These are phyloP conservation scores for Lipomyces yarrowii DNA, from an alignment of 1,139 yeast species.

Conservation along the genomic window DNA sequence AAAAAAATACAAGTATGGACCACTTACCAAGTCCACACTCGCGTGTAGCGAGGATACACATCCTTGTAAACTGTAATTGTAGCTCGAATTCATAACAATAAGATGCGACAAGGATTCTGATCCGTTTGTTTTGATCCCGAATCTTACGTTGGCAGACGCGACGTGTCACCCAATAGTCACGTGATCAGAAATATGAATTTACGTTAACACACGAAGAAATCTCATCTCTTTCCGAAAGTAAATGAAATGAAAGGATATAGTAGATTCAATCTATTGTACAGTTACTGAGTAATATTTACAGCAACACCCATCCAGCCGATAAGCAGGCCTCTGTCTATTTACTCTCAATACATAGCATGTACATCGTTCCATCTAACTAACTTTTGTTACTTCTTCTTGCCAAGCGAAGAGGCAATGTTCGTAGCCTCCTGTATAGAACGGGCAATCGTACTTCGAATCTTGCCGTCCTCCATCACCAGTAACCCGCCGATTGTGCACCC, in stretches of 20 bases:
- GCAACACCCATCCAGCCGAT: neutral
- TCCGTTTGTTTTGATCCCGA: neutral
- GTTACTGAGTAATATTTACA: neutral
- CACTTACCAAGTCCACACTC: constrained; percentile 23
- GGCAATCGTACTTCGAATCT: constrained; percentile 83
- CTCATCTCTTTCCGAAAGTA: neutral
- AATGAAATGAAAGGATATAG: too few species aligned
- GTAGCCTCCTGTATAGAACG: constrained; percentile 92
- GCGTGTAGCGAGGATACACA: constrained; percentile 25
- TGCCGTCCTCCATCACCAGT: constrained; percentile 87
- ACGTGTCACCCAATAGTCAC: neutral
- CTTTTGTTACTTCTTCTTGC: constrained; percentile 45
- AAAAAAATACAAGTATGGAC: neutral
- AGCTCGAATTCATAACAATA: constrained; percentile 20
- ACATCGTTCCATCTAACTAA: neutral
- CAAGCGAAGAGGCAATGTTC: constrained; percentile 74
- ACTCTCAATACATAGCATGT: neutral
- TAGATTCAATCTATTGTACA: neutral
- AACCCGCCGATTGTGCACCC: constrained; percentile 98
- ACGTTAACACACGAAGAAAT: neutral
- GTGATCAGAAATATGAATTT: neutral
- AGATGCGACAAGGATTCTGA: neutral
- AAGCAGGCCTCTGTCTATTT: neutral
- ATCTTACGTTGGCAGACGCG: neutral
- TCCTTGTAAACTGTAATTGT: constrained; percentile 29